These are phyloP conservation scores for Luvunga scandens DNA, from an alignment of 345 rosid genomes.

Conservation along the genomic window DNA sequence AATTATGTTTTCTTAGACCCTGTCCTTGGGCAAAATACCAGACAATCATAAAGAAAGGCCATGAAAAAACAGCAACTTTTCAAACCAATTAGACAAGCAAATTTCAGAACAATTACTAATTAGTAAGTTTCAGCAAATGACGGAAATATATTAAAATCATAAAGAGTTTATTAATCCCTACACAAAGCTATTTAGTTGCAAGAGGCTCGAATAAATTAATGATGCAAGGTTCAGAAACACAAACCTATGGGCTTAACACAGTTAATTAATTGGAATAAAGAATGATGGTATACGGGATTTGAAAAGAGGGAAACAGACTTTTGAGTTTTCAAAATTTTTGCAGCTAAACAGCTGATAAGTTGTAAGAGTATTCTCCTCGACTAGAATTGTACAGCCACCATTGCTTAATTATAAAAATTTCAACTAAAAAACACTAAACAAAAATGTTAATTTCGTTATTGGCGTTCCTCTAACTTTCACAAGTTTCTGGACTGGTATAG, in stretches of 20 bases:
- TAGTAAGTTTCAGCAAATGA: neutral
- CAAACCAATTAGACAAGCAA: constrained; percentile 1
- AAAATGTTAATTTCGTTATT: too few species aligned
- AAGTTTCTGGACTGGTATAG: neutral
- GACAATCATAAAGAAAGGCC: neutral
- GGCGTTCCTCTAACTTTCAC: neutral
- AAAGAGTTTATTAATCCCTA: neutral
- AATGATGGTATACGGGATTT: neutral
- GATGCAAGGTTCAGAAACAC: neutral
- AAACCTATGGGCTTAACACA: neutral
- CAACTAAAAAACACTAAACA: neutral
- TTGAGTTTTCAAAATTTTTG: neutral
- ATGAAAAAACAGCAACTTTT: neutral
- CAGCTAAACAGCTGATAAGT: neutral
- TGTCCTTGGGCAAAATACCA: neutral
- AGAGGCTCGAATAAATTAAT: neutral
- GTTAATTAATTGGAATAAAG: neutral
- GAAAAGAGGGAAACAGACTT: neutral
- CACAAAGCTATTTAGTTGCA: neutral
- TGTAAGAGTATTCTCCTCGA: neutral
- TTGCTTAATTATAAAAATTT: neutral
- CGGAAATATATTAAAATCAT: neutral
- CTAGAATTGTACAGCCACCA: neutral
- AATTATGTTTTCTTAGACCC: neutral
- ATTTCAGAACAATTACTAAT: neutral